A percentile compares a stretch with the other conserved stretches of the same genome.
Evolutionary conservation across 441 rosid genomes (phyloP).

Genomic region (Breynia disticha): DNA sequence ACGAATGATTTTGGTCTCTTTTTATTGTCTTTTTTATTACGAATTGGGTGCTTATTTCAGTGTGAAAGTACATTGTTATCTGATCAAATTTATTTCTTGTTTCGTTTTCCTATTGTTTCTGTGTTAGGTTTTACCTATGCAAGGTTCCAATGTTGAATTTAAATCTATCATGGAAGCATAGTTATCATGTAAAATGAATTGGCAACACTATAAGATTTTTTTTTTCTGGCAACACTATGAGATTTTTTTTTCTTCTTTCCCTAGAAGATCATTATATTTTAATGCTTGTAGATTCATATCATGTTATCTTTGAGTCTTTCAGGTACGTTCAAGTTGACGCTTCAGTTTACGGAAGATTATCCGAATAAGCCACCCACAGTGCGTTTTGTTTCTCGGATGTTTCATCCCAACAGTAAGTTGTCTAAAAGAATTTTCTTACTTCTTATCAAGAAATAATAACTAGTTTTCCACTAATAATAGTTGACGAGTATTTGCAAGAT

Average conservation of each 20-base stretch:
- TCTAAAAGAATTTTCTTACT: not conserved
- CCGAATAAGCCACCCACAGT: constrained; percentile 67
- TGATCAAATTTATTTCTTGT: too few species aligned
- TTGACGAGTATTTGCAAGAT: not conserved
- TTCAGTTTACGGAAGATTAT: constrained; percentile 57
- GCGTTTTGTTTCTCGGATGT: constrained; percentile 67
- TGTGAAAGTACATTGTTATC: not conserved
- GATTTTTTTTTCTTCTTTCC: not conserved
- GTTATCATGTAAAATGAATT: not conserved
- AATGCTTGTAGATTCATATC: not conserved
- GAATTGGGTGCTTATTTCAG: not conserved
- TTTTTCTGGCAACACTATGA: constrained; percentile 8
- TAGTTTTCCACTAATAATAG: not conserved
- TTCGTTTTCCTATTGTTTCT: too few species aligned
- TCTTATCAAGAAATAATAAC: not conserved
- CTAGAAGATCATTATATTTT: not conserved
- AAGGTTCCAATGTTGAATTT: too few species aligned
- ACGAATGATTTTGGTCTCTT: too few species aligned
- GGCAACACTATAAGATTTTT: not conserved
- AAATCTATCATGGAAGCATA: too few species aligned
- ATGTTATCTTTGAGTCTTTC: constrained; percentile 11
- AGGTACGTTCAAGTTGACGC: constrained; percentile 69
- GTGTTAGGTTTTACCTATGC: too few species aligned
- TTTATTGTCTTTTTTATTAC: not conserved
- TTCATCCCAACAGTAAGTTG: constrained; percentile 64